phyloP scores from a whole-genome alignment of 331 rosid genomes.

The Ulmus americana region DNA sequence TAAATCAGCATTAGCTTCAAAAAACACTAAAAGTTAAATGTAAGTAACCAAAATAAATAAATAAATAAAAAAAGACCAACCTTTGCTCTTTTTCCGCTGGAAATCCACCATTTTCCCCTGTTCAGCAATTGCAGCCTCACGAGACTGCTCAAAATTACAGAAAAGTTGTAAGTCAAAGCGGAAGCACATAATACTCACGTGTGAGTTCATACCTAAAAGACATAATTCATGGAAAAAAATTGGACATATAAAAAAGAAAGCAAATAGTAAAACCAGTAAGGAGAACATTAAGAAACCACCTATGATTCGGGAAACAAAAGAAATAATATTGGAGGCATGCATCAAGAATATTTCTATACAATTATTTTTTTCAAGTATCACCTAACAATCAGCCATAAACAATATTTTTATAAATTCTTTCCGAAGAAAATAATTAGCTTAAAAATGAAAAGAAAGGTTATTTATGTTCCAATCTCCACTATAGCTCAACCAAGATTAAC shows the following conservation, averaged over 20 bases:
- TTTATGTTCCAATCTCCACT: neutral
- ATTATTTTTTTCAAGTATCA: too few relatives aligned
- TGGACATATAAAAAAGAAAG: neutral
- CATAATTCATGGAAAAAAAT: neutral
- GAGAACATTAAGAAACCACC: neutral
- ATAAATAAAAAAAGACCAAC: slow-evolving; percentile 32
- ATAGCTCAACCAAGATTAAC: neutral
- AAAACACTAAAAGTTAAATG: too few relatives aligned
- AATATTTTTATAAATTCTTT: neutral
- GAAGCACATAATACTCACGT: neutral
- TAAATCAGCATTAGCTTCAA: too few relatives aligned
- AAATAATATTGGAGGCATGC: neutral
- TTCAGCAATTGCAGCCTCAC: slow-evolving; percentile 82
- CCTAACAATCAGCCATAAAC: too few relatives aligned
- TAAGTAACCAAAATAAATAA: too few relatives aligned
- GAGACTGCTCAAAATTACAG: slow-evolving; percentile 55
- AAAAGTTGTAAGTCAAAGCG: neutral
- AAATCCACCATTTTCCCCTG: slow-evolving; percentile 86
- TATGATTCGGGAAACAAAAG: neutral
- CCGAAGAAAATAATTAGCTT: neutral
- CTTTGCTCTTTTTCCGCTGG: slow-evolving; percentile 96
- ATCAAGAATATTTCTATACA: too few relatives aligned
- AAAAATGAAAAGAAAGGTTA: neutral
- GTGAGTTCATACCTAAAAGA: neutral
- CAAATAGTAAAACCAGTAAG: neutral